Conservation (phyloP, 805 yeast species). For the Metschnikowia drakensbergensis region DNA sequence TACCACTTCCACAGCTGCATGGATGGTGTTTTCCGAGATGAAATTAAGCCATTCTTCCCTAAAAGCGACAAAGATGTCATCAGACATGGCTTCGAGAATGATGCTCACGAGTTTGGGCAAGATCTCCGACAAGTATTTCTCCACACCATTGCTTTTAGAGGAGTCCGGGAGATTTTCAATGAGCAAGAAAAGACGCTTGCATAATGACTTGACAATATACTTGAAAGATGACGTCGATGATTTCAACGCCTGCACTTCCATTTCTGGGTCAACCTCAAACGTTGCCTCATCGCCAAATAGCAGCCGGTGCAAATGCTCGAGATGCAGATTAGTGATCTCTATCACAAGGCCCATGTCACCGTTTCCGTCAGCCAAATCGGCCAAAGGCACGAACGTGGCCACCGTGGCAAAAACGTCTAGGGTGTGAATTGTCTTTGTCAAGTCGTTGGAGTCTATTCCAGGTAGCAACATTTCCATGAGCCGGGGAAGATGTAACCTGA, state of each 20-base stretch:
- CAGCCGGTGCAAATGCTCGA: constrained; percentile 48
- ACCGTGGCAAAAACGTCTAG: constrained; percentile 66
- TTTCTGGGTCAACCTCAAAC: constrained; percentile 36
- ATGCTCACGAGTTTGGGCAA: constrained; percentile 37
- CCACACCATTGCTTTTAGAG: constrained; percentile 48
- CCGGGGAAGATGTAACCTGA: constrained; percentile 75
- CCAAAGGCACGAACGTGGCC: constrained; percentile 69
- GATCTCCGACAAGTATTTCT: constrained; percentile 39
- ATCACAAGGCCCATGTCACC: constrained; percentile 35
- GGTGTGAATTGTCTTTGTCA: constrained; percentile 64
- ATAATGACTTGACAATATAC: constrained; percentile 51
- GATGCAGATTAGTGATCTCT: constrained; percentile 64
- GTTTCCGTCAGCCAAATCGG: constrained; percentile 49
- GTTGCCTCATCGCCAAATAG: constrained; percentile 23
- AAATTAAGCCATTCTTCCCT: constrained; percentile 51
- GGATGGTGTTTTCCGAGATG: constrained; percentile 54
- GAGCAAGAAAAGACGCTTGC: constrained; percentile 56
- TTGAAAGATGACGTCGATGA: constrained; percentile 74
- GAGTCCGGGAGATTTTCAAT: constrained; percentile 69
- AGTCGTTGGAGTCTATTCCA: constrained; percentile 87
- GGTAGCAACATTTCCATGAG: constrained; percentile 65
- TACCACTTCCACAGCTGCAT: constrained; percentile 59
- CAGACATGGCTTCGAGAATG: constrained; percentile 55
- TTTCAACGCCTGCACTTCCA: constrained; percentile 53
- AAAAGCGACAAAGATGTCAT: constrained; percentile 46